Evolutionary conservation across 352 stramenopile species (phyloP).

Genomic region (Phytopythium boreale): DNA sequence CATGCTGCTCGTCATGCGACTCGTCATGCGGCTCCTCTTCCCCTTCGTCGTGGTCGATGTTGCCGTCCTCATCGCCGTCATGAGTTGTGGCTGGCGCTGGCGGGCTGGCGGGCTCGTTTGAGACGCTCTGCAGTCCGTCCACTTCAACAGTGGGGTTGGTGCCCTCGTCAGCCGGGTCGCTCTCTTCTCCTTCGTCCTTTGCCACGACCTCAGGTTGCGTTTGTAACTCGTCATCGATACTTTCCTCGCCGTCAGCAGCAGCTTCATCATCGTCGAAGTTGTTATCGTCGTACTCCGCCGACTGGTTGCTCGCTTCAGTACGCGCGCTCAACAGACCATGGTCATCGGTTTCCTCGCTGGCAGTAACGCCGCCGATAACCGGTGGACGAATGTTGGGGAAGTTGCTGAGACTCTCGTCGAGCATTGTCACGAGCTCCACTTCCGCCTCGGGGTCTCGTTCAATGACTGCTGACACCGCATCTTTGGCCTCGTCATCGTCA

Average conservation of each 20-base stretch:
- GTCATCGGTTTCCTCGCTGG: background rate
- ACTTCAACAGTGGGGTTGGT: background rate
- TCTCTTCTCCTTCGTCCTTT: conserved; percentile 1
- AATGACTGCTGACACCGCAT: too few relatives aligned
- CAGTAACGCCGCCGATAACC: background rate
- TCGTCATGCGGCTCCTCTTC: background rate
- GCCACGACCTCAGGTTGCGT: background rate
- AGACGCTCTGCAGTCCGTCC: background rate
- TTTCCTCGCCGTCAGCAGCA: background rate
- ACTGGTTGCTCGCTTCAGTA: conserved; percentile 10
- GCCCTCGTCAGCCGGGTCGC: background rate
- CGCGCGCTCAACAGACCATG: background rate
- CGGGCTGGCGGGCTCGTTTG: background rate
- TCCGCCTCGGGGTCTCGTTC: conserved; percentile 5
- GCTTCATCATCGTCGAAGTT: conserved; percentile 16
- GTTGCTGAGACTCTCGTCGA: conserved; percentile 54
- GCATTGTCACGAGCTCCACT: conserved; percentile 49
- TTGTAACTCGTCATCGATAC: background rate
- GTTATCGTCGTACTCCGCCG: conserved; percentile 10
- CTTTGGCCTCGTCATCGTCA: background rate
- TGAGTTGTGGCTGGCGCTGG: background rate
- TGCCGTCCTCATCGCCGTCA: background rate
- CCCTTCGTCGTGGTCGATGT: background rate
- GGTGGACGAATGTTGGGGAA: conserved; percentile 6
- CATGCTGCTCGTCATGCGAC: background rate